Percentiles rank a stretch among this genome's conserved stretches.
Evolutionary conservation across 352 stramenopile species (phyloP).

Genomic region (Globisporangium mamillatum): DNA sequence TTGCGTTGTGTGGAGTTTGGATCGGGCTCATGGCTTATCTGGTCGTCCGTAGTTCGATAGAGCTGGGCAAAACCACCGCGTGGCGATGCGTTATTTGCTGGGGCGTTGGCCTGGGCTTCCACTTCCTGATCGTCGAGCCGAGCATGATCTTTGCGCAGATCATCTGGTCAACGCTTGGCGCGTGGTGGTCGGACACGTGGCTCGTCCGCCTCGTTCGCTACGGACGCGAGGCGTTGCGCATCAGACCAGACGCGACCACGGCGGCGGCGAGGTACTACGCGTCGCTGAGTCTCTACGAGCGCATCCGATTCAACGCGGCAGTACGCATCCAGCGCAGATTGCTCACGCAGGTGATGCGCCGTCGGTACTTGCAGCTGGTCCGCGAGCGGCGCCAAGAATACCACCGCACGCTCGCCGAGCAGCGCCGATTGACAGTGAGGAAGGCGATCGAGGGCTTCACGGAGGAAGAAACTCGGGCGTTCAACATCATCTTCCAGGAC

Average conservation of each 20-base stretch:
- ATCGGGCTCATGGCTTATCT: slow-evolving; percentile 38
- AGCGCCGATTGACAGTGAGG: slow-evolving; percentile 40
- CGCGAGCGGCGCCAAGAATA: slow-evolving; percentile 41
- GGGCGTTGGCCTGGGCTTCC: slow-evolving; percentile 40
- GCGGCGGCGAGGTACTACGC: slow-evolving; percentile 32
- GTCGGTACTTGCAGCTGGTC: slow-evolving; percentile 46
- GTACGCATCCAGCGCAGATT: slow-evolving; percentile 65
- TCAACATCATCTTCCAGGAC: slow-evolving; percentile 58
- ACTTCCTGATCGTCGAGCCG: slow-evolving; percentile 52
- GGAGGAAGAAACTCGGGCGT: slow-evolving; percentile 60
- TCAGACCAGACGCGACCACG: slow-evolving; percentile 32
- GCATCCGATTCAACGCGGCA: slow-evolving; percentile 62
- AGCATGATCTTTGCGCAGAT: slow-evolving; percentile 47
- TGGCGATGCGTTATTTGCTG: slow-evolving; percentile 56
- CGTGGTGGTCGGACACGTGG: slow-evolving; percentile 54
- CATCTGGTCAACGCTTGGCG: slow-evolving; percentile 42
- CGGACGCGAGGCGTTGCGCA: slow-evolving; percentile 44
- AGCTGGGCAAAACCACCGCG: slow-evolving; percentile 43
- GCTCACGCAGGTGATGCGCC: slow-evolving; percentile 47
- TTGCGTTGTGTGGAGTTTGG: slow-evolving; percentile 41
- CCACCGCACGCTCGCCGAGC: slow-evolving; percentile 33
- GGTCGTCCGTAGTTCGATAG: slow-evolving; percentile 39
- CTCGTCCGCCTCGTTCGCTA: slow-evolving; percentile 40
- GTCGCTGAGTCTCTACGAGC: slow-evolving; percentile 65
- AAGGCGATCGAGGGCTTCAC: slow-evolving; percentile 62